Evolutionary conservation across 179 eudicot genomes (phyloP).

Genomic region (Silene noctiflora): DNA sequence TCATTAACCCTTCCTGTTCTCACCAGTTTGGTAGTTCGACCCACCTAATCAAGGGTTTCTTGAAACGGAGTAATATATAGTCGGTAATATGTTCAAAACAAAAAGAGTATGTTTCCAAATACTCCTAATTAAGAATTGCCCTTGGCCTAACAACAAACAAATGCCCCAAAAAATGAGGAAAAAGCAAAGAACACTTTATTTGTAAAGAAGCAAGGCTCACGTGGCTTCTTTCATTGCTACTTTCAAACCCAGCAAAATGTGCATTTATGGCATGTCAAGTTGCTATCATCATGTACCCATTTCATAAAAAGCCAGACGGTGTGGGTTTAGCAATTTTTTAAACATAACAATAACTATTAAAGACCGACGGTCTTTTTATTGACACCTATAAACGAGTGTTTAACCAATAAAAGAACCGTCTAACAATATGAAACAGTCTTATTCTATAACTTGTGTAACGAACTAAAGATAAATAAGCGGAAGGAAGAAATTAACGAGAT

Average conservation of each 20-base stretch:
- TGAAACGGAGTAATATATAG: background rate
- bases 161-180: background rate
- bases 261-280: conserved; percentile 9
- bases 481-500: background rate
- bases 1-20: background rate
- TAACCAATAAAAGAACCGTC: no score
- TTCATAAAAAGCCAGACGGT: background rate
- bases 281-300: background rate
- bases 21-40: background rate
- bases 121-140: background rate
- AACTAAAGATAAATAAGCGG: no score
- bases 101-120: background rate
- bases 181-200: background rate
- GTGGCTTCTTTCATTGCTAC: conserved; percentile 9
- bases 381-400: no score
- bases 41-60: background rate
- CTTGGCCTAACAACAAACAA: background rate
- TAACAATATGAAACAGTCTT: no score
- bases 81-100: background rate
- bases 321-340: no score
- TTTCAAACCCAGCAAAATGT: background rate
- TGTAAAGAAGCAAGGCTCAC: conserved; percentile 13
- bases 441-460: no score
- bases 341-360: no score
- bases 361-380: no score